Evolutionary conservation across 2,329 filamentous ascomycete species (phyloP).

Genomic region (Septoria linicola): DNA sequence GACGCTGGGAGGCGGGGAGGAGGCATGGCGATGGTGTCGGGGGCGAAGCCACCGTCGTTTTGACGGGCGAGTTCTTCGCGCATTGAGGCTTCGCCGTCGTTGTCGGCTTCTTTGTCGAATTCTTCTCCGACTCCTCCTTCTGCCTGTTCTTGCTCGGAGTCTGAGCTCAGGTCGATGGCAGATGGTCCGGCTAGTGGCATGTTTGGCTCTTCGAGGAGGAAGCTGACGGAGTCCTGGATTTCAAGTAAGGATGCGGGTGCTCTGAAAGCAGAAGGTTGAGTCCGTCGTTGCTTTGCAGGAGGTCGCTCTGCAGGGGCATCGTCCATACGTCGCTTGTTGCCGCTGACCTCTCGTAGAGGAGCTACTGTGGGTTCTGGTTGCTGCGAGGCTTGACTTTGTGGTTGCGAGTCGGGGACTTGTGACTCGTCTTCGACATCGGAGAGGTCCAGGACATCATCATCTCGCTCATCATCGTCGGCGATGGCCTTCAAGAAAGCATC

Average conservation of each 20-base stretch:
- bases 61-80: constrained; percentile 27
- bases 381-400: constrained; percentile 31
- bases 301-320: constrained; percentile 43
- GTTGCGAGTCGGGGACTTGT: constrained; percentile 38
- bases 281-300: constrained; percentile 35
- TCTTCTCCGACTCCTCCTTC: constrained; percentile 47
- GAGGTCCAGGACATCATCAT: constrained; percentile 69
- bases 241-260: constrained; percentile 75
- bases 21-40: constrained; percentile 32
- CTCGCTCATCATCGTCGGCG: constrained; percentile 63
- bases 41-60: constrained; percentile 37
- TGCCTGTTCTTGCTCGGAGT: constrained; percentile 43
- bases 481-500: constrained; percentile 87
- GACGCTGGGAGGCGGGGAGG: constrained; percentile 42
- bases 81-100: constrained; percentile 54
- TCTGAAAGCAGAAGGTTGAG: constrained; percentile 43
- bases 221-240: constrained; percentile 78
- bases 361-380: constrained; percentile 11
- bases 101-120: constrained; percentile 50
- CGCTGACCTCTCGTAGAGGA: constrained; percentile 32
- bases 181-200: constrained; percentile 27
- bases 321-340: constrained; percentile 32
- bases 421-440: constrained; percentile 56
- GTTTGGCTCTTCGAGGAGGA: constrained; percentile 68
- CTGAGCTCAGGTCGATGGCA: constrained; percentile 56